Conservation (phyloP, 2,329 filamentous ascomycete genomes). For the Phyllosticta citriasiana region DNA sequence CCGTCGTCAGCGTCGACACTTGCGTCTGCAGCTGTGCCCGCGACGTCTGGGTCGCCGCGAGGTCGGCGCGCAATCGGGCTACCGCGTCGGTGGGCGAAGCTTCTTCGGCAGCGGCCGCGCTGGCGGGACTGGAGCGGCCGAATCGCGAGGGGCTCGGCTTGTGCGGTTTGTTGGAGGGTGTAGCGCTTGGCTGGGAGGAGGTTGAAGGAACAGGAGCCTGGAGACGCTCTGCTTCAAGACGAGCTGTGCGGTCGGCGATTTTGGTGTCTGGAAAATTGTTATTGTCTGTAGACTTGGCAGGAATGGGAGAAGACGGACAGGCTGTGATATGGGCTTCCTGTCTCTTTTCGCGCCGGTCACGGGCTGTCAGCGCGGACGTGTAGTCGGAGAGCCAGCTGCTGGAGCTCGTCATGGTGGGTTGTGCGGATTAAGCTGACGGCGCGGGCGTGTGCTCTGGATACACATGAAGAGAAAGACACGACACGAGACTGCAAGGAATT, state of each 20-base stretch:
- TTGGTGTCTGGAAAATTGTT: conserved; percentile 28
- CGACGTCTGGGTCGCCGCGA: conserved; percentile 67
- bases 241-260: conserved; percentile 35
- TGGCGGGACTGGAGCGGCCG: conserved; percentile 16
- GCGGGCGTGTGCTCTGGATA: not conserved
- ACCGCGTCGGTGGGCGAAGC: conserved; percentile 16
- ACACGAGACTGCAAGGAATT: not conserved
- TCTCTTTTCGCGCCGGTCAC: conserved; percentile 58
- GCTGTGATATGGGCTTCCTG: conserved; percentile 63
- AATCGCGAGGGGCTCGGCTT: conserved; percentile 9
- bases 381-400: conserved; percentile 76
- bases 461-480: not conserved
- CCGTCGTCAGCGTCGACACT: conserved; percentile 51
- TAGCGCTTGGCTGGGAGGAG: conserved; percentile 2
- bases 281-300: not conserved
- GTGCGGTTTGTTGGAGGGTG: conserved; percentile 9
- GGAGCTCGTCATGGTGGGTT: conserved; percentile 33
- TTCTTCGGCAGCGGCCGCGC: conserved; percentile 16
- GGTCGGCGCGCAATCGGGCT: conserved; percentile 45
- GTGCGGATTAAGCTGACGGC: not conserved
- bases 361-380: conserved; percentile 59
- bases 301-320: conserved; percentile 44
- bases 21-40: conserved; percentile 57
- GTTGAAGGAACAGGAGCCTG: conserved; percentile 20
- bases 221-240: conserved; percentile 15